phyloP scores from a whole-genome alignment of 495 filamentous ascomycete species.

The Tuber melanosporum region DNA sequence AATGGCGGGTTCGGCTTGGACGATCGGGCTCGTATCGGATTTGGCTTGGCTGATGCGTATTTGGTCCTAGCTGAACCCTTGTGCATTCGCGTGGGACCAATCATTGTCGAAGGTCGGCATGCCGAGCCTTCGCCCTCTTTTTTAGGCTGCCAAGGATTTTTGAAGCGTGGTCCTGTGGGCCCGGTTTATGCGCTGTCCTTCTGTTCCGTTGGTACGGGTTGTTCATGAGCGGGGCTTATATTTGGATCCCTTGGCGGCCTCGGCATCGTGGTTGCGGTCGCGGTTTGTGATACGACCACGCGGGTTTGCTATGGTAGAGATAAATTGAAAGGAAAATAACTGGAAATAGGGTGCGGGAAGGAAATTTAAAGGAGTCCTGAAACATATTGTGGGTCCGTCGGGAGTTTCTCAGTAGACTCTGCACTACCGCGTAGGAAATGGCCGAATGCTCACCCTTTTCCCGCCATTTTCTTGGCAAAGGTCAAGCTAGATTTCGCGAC shows the following conservation, averaged over 20 bases:
- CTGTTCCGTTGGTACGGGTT: background rate
- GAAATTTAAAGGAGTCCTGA: background rate
- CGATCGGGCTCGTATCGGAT: background rate
- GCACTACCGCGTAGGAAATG: background rate
- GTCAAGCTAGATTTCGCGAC: background rate
- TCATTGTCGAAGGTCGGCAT: background rate
- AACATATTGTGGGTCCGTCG: background rate
- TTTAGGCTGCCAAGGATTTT: background rate
- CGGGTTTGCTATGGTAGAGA: background rate
- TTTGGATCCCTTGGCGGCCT: background rate
- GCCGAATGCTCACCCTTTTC: background rate
- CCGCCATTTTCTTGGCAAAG: background rate
- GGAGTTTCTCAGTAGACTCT: background rate
- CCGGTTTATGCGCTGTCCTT: background rate
- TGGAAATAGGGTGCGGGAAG: background rate
- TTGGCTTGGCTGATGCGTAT: background rate
- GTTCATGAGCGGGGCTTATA: background rate
- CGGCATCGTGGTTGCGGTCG: background rate
- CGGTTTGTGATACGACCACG: background rate
- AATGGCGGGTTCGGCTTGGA: background rate
- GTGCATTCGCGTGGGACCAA: background rate
- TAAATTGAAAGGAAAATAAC: background rate
- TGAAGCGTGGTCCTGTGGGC: background rate
- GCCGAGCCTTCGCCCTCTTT: background rate
- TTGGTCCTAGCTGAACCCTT: background rate